Base-by-base conservation (phyloP, 345 rosid species). In the Lepidium africanum region DNA sequence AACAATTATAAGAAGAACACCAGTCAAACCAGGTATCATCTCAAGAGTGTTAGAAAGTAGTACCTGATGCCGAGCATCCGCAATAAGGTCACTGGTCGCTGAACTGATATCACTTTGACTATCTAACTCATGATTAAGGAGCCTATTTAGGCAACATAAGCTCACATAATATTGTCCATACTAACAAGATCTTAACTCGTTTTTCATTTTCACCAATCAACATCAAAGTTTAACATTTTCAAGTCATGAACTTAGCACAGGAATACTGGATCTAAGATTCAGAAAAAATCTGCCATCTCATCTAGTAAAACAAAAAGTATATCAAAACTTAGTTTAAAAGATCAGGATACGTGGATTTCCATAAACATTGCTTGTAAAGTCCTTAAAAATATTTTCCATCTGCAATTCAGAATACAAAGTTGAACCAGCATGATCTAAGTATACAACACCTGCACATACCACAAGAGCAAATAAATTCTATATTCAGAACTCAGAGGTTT, bases 291-390 rank as follows among this genome's bases (percentile, higher is more conserved):
- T 53, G 70, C 45, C 15, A 11, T 46, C 57, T 45, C 69, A 32
- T 17, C 19, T 48, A 57, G 43, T 43, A 27, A 40, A 30, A 45
- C 0, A 49, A 30, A 76, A 54, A 12, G 41, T 45, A 49, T 41
- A 40, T 7, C n/a, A 48, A n/a, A 10, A 23, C 16, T 17, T 12
- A 38, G 33, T 63, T 25, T 17, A 7, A 15, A 45, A 64, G 13
- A 54, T 17, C 7, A 79, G 92, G 96, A 94, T 94, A 94, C 96
- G 99, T 21, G 99, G 99, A 79, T 94, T 94, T 76, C 91, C 99
- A 60, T 83, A 91, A 69, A 94, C 86, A 67, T 53, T 82, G 58
- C 82, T 21, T 1, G 78, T 73, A 17, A 94, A 78, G 47, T 94
- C 87, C 60, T 81, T 86, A 52, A 88, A 81, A n/a, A 91, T 59